Evolutionary conservation across 495 filamentous ascomycete genomes (phyloP).

Genomic region (Aspergillus carlsbadensis): DNA sequence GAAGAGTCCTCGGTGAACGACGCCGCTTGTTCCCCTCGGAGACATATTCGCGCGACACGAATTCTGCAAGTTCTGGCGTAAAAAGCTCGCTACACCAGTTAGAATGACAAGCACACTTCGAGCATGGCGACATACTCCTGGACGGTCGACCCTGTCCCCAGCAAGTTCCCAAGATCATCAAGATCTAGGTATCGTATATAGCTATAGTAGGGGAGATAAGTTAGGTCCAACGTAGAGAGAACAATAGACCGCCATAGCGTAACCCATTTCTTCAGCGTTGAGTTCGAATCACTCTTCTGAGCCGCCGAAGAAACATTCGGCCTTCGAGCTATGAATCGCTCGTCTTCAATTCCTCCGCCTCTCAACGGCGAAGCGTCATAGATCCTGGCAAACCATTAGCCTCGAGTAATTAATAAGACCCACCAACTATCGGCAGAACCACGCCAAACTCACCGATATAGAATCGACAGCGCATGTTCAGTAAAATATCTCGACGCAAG

Average conservation of each 20-base stretch:
- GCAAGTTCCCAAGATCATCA: constrained; percentile 55
- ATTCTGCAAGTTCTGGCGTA: constrained; percentile 40
- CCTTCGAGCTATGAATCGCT: constrained; percentile 28
- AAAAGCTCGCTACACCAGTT: constrained; percentile 46
- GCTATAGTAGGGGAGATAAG: constrained; percentile 66
- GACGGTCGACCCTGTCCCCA: constrained; percentile 43
- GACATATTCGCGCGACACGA: constrained; percentile 23
- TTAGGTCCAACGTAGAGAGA: constrained; percentile 61
- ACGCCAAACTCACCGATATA: constrained; percentile 56
- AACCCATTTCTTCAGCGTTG: constrained; percentile 48
- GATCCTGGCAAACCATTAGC: constrained; percentile 20
- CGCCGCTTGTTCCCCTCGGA: constrained; percentile 25
- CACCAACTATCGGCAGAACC: neutral
- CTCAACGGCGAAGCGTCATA: constrained; percentile 40
- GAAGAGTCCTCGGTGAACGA: constrained; percentile 16
- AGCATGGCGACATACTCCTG: constrained; percentile 28
- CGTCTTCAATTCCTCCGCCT: constrained; percentile 38
- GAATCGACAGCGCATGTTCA: constrained; percentile 53
- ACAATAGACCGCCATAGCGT: constrained; percentile 70
- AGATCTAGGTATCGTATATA: constrained; percentile 66
- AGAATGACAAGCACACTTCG: neutral
- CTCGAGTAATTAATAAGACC: neutral
- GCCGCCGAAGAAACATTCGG: constrained; percentile 5
- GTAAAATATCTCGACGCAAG: constrained; percentile 40
- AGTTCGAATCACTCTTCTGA: constrained; percentile 15